Evolutionary conservation across 2,329 filamentous ascomycete species (phyloP), one percentile per base, ranked within the genome.

Genomic region (Trichoderma gracile): DNA sequence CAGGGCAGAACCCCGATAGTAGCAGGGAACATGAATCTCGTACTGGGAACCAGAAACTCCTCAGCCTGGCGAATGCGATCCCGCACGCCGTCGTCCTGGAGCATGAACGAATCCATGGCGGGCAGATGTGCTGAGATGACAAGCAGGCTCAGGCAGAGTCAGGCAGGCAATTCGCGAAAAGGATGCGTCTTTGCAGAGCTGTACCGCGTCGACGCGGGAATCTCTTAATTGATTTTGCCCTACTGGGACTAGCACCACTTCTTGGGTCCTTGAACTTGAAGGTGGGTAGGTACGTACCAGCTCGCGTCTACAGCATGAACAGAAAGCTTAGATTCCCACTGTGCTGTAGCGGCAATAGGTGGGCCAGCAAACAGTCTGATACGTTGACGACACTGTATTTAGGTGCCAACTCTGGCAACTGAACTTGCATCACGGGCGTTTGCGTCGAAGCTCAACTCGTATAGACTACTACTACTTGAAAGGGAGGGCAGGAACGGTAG

Each of bases 1-100:
- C n/a, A 55, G 30, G 23, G 42, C 14, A 64, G 56, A 63, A 15
- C 63, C 46, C 21, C 15, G 42, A 19, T 9, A 33, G 9, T 23
- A 6, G 49, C 50, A 17, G 23, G 14, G 42, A 38, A n/a, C 12
- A 25, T 45, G 45, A 38, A 9, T 5, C 10, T 33, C 47, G 73
- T 85, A 97, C 93, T 89, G 67, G 94, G 94, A 81, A 97, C 94
- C 49, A 98, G 86, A 74, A 98, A 97, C 76, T 97, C 93, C 72
- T 90, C 86, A n/a, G 92, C 93, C 68, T 90, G 87, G 72, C 92
- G 90, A 76, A 97, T 87, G 72, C 93, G 91, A 80, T 96, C 89
- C 71, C 87, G 86, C 71, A 89, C 88, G 69, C 89, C 92, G 78
- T 95, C 91, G 83, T 97, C 93, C 77, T 89, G 87, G 72, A 96